Evolutionary conservation across 2,329 filamentous ascomycete species (phyloP).

Genomic region (Hymenoscyphus salicellus): DNA sequence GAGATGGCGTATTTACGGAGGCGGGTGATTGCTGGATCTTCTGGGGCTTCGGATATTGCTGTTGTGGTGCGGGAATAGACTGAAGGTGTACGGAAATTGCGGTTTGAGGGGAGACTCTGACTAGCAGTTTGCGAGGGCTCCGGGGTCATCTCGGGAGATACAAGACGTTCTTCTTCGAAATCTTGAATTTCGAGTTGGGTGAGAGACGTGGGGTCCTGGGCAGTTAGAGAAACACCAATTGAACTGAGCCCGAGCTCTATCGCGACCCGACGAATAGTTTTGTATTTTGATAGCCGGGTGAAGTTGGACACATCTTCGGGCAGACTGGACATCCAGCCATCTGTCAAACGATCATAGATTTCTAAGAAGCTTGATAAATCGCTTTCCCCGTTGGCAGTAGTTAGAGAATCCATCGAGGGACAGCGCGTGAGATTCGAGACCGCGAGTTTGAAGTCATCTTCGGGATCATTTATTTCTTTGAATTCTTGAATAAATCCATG

Average conservation of each 20-base stretch:
- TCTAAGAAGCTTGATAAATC: slow-evolving; percentile 22
- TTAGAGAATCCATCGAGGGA: slow-evolving; percentile 16
- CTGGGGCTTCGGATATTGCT: slow-evolving; percentile 23
- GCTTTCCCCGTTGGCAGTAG: slow-evolving; percentile 6
- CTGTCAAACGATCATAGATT: slow-evolving; percentile 33
- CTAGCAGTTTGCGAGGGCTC: slow-evolving; percentile 11
- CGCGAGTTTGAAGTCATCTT: slow-evolving; percentile 16
- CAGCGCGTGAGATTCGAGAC: slow-evolving; percentile 24
- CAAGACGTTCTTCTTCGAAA: background rate
- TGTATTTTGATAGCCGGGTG: slow-evolving; percentile 32
- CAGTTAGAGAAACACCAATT: slow-evolving; percentile 28
- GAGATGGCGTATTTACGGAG: slow-evolving; percentile 38
- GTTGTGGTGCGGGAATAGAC: slow-evolving; percentile 27
- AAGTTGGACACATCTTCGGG: slow-evolving; percentile 26
- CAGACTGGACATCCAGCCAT: slow-evolving; percentile 33
- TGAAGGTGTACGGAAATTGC: slow-evolving; percentile 27
- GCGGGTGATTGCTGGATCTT: slow-evolving; percentile 36
- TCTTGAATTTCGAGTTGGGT: background rate
- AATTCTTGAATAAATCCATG: slow-evolving; percentile 21
- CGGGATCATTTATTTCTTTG: slow-evolving; percentile 16
- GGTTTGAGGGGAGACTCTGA: slow-evolving; percentile 23
- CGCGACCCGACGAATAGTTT: slow-evolving; percentile 30
- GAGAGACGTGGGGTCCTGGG: slow-evolving; percentile 6
- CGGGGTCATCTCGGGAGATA: slow-evolving; percentile 23
- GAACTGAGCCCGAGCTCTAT: slow-evolving; percentile 35